Evolutionary conservation across 2,329 filamentous ascomycete species (phyloP).

Genomic region (Aspergillus felis): DNA sequence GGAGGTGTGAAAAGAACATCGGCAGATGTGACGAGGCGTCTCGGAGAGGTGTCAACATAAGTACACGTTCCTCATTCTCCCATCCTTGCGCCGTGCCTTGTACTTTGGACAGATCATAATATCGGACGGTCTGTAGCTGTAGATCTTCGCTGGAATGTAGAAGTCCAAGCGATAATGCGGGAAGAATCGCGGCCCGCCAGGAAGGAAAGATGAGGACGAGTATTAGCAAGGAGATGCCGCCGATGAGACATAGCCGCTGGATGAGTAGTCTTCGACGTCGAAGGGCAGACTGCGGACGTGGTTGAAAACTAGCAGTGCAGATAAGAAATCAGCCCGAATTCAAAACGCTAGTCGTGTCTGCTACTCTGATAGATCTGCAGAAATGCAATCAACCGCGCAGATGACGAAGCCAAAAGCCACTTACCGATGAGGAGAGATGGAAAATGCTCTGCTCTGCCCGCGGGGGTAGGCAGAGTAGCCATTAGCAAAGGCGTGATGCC

Average conservation of each 20-base stretch:
- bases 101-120: constrained; percentile 91
- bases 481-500: constrained; percentile 81
- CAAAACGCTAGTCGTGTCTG: neutral
- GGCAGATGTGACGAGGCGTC: constrained; percentile 87
- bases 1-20: constrained; percentile 98
- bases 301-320: constrained; percentile 65
- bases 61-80: constrained; percentile 92
- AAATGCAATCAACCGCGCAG: neutral
- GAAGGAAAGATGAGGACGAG: constrained; percentile 73
- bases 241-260: constrained; percentile 59
- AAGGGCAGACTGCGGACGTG: constrained; percentile 69
- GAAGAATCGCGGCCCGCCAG: constrained; percentile 60
- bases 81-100: constrained; percentile 89
- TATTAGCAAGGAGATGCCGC: constrained; percentile 56
- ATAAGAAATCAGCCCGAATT: neutral
- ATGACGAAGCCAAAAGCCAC: constrained; percentile 17
- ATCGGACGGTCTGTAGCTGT: constrained; percentile 89
- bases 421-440: constrained; percentile 86
- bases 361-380: neutral
- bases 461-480: constrained; percentile 68
- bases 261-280: constrained; percentile 71
- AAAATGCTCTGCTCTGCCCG: constrained; percentile 66
- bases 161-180: constrained; percentile 65
- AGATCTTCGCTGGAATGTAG: constrained; percentile 64
- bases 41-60: constrained; percentile 88